Conservation (phyloP, 257 asterid species). For the Penstemon barbatus region DNA sequence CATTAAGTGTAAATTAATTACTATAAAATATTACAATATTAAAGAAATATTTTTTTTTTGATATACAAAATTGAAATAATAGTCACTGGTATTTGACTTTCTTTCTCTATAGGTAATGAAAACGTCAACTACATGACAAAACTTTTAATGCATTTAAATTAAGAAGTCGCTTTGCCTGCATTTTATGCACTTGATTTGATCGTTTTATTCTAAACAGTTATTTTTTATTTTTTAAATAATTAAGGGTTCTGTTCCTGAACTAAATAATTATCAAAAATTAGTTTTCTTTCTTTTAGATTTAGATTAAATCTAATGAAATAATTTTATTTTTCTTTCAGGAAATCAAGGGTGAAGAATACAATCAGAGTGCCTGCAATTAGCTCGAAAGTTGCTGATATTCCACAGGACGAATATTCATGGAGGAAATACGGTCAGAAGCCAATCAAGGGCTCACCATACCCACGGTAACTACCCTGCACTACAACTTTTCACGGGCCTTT, state of each 20-base stretch:
- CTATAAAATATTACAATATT: too few relatives aligned
- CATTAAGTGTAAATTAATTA: too few relatives aligned
- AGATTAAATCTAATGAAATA: background rate
- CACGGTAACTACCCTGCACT: slow-evolving; percentile 59
- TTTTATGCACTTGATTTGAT: too few relatives aligned
- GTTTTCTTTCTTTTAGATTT: too few relatives aligned
- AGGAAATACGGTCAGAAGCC: slow-evolving; percentile 88
- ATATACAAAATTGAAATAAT: too few relatives aligned
- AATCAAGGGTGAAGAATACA: slow-evolving; percentile 47
- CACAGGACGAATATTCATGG: slow-evolving; percentile 73
- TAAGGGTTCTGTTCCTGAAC: background rate
- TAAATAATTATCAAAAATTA: background rate
- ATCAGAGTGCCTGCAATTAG: slow-evolving; percentile 73
- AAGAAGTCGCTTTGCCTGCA: too few relatives aligned
- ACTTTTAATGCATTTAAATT: too few relatives aligned
- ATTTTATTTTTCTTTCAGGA: slow-evolving; percentile 39
- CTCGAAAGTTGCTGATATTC: slow-evolving; percentile 68
- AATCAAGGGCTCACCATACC: slow-evolving; percentile 82
- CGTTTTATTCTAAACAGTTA: too few relatives aligned
- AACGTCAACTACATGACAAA: too few relatives aligned
- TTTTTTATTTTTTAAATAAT: background rate
- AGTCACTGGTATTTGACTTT: too few relatives aligned
- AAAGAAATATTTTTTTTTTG: too few relatives aligned
- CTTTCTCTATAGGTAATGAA: too few relatives aligned
- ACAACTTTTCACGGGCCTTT: background rate